Evolutionary conservation across 164 flowering plant genomes (phyloP), one percentile per base, ranked within the genome.

Genomic region (Macadamia integrifolia): DNA sequence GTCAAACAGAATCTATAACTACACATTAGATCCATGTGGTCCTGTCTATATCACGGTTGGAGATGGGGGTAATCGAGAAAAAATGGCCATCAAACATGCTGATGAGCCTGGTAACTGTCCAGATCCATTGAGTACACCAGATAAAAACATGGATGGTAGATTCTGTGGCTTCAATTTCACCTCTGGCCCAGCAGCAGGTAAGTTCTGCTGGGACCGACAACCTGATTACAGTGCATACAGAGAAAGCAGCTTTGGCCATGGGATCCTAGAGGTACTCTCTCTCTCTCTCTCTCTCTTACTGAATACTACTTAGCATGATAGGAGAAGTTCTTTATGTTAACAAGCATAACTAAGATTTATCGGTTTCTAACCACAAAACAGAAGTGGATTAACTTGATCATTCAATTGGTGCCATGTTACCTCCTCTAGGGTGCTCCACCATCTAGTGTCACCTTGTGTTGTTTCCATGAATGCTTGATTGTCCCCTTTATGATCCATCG

Each of bases 241-340:
- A 70, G 99, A 92, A 72, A 84, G 86, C 64, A 94, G 98, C 86
- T 94, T 89, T 66, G 98, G 99, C 64, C 96, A 88, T 78, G 99
- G 99, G 14, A 91, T 88, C 35, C 78, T 93, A 23, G 97, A 93
- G 96, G 98, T 90, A 69, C 66, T 2, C 69, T 68, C 69, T 78
- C 69, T 72, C 60, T 57, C 71, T 58, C 69, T 61, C 70, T 50
- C 61, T 46, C 50, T 46, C 50, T 46, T 46, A 1, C 50, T 46
- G 7, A 35, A 46, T 46, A 11, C 50, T 46, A 46, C 48, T 43
- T 43, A 46, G 7, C 50, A 46, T 46, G 6, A 0, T 46, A 46
- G 50, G 9, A 3, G 50, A 8, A 3, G 1, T 8, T 8, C 7
- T 8, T 46, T 9, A 43, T 46, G 50, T 9, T 46, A 46, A 8